phyloP scores from a whole-genome alignment of 2,329 filamentous ascomycete genomes.

The Nothophaeocryptopus gaeumannii region DNA sequence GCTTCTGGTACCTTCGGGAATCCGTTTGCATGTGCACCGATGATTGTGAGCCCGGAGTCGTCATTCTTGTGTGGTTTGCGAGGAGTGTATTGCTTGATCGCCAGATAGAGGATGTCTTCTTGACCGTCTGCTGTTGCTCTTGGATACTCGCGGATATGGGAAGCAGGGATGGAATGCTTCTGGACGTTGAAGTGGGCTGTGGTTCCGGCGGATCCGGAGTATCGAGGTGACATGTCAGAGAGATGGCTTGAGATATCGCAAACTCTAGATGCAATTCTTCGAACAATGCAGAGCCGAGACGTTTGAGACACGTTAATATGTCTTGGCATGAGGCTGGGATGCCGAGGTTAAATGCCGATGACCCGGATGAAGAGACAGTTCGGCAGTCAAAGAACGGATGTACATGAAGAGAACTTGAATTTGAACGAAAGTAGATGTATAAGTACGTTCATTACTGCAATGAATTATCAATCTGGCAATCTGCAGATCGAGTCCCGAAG shows the following conservation, averaged over 20 bases:
- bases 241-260: slow-evolving; percentile 15
- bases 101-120: slow-evolving; percentile 3
- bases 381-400: not conserved
- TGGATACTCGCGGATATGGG: slow-evolving; percentile 35
- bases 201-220: slow-evolving; percentile 1
- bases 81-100: slow-evolving; percentile 20
- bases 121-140: not conserved
- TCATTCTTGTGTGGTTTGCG: slow-evolving; percentile 4
- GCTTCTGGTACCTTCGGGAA: slow-evolving; percentile 61
- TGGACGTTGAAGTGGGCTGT: slow-evolving; percentile 59
- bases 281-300: not conserved
- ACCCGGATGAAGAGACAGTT: not conserved
- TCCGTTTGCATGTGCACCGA: slow-evolving; percentile 10
- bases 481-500: no score
- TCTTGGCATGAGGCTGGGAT: slow-evolving; percentile 1
- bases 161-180: slow-evolving; percentile 69
- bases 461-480: no score
- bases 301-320: not conserved
- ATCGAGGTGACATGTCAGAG: not conserved
- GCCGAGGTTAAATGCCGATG: slow-evolving; percentile 8
- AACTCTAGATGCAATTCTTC: not conserved
- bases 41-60: slow-evolving; percentile 52
- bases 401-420: no score
- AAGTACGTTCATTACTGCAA: no score
- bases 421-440: no score